Conservation (phyloP, 2,329 filamentous ascomycete genomes). For the Fusarium sp. region DNA sequence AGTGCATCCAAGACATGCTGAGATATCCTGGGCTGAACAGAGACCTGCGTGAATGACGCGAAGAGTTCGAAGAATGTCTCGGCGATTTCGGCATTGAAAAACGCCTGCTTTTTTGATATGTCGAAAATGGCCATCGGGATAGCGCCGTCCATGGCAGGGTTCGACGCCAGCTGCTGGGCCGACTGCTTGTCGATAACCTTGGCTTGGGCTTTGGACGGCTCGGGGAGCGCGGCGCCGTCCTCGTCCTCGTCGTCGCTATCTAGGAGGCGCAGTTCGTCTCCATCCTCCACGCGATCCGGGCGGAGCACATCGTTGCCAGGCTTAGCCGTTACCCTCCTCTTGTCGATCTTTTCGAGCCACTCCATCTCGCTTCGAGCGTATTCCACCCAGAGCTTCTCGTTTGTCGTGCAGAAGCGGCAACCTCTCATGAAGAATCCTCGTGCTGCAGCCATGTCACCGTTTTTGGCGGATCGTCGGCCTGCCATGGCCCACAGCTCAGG, state of each 20-base stretch:
- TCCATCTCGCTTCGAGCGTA: slow-evolving; percentile 94
- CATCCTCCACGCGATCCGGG: slow-evolving; percentile 66
- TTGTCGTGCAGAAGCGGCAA: slow-evolving; percentile 87
- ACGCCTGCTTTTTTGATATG: slow-evolving; percentile 83
- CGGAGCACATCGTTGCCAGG: slow-evolving; percentile 58
- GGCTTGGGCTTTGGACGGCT: slow-evolving; percentile 58
- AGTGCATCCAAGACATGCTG: slow-evolving; percentile 81
- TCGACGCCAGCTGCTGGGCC: slow-evolving; percentile 73
- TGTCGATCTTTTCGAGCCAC: slow-evolving; percentile 87
- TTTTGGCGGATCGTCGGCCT: slow-evolving; percentile 81
- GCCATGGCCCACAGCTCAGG: slow-evolving; percentile 90
- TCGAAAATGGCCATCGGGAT: slow-evolving; percentile 96
- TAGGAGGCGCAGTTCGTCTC: slow-evolving; percentile 61
- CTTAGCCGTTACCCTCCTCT: slow-evolving; percentile 76
- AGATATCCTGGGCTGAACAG: slow-evolving; percentile 76
- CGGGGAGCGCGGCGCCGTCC: slow-evolving; percentile 61
- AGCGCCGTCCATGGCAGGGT: slow-evolving; percentile 90
- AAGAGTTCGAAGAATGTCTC: slow-evolving; percentile 88
- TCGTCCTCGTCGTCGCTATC: slow-evolving; percentile 64
- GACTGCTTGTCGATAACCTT: slow-evolving; percentile 65
- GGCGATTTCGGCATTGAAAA: slow-evolving; percentile 76
- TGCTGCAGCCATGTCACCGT: slow-evolving; percentile 90
- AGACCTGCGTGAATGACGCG: slow-evolving; percentile 76
- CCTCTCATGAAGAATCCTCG: slow-evolving; percentile 90
- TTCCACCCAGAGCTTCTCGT: slow-evolving; percentile 85